Percentiles rank a stretch among this genome's conserved stretches.
phyloP scores from a whole-genome alignment of 2,329 filamentous ascomycete species.

The Emergomyces orientalis region DNA sequence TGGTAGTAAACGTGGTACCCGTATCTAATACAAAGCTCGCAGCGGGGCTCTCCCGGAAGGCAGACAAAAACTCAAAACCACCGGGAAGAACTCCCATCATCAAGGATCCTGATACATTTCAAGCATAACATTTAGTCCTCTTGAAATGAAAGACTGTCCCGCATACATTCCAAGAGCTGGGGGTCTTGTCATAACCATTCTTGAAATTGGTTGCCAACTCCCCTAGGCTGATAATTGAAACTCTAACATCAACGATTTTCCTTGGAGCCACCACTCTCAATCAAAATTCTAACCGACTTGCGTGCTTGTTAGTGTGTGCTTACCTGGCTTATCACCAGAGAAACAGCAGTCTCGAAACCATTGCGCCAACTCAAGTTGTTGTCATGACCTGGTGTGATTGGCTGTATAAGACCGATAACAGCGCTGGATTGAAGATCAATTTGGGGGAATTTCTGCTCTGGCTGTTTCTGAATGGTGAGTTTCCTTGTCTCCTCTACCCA shows the following conservation, averaged over 20 bases:
- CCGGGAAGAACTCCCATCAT: no score
- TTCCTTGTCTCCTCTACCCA: not conserved
- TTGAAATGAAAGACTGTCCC: not conserved
- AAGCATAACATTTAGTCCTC: not conserved
- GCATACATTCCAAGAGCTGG: not conserved
- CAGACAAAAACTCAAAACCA: not conserved
- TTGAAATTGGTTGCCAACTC: not conserved
- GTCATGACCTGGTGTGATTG: not conserved
- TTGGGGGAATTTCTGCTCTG: not conserved
- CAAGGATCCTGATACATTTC: not conserved
- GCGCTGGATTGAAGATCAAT: not conserved
- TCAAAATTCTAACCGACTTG: not conserved
- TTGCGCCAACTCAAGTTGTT: not conserved
- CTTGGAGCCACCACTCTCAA: not conserved
- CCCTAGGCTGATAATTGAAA: no score
- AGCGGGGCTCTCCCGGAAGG: not conserved
- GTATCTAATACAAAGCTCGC: not conserved
- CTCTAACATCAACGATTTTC: not conserved
- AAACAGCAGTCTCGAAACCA: not conserved
- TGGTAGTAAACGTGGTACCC: no score
- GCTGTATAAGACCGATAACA: not conserved
- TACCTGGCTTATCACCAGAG: not conserved
- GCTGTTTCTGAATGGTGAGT: not conserved
- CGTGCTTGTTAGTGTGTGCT: not conserved
- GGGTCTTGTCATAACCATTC: not conserved